Evolutionary conservation across 2,329 filamentous ascomycete genomes (phyloP).

Genomic region (Scytalidium lignicola): DNA sequence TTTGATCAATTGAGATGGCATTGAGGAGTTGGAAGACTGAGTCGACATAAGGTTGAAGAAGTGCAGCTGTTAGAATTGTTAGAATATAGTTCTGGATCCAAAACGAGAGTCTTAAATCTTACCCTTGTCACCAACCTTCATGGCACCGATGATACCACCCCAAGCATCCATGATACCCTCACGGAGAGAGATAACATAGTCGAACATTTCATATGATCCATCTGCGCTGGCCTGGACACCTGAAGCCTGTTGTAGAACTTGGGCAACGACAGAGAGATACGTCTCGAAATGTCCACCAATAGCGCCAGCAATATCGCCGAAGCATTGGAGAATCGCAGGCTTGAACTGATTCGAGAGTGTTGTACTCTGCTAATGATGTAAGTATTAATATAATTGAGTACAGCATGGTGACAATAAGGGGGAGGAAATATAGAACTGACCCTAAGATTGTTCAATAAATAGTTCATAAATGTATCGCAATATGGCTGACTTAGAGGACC

Average conservation of each 20-base stretch:
- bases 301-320: slow-evolving; percentile 93
- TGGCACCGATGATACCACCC: slow-evolving; percentile 92
- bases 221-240: slow-evolving; percentile 74
- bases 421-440: slow-evolving; percentile 41
- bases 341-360: slow-evolving; percentile 94
- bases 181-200: slow-evolving; percentile 90
- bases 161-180: slow-evolving; percentile 99
- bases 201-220: slow-evolving; percentile 88
- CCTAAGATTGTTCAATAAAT: slow-evolving; percentile 84
- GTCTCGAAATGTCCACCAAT: slow-evolving; percentile 90
- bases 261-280: slow-evolving; percentile 86
- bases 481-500: slow-evolving; percentile 88
- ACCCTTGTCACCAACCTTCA: slow-evolving; percentile 80
- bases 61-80: slow-evolving; percentile 47
- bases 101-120: slow-evolving; percentile 28
- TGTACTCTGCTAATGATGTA: slow-evolving; percentile 55
- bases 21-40: slow-evolving; percentile 85
- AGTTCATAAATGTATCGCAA: slow-evolving; percentile 98
- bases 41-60: slow-evolving; percentile 72
- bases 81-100: slow-evolving; percentile 16
- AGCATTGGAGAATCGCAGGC: slow-evolving; percentile 95
- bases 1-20: slow-evolving; percentile 72
- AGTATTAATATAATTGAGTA: slow-evolving; percentile 19
- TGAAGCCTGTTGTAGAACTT: slow-evolving; percentile 90
- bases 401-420: slow-evolving; percentile 5